Conservation (phyloP, 371 early-diverging fungal genomes). For the Lichtheimia corymbifera region DNA sequence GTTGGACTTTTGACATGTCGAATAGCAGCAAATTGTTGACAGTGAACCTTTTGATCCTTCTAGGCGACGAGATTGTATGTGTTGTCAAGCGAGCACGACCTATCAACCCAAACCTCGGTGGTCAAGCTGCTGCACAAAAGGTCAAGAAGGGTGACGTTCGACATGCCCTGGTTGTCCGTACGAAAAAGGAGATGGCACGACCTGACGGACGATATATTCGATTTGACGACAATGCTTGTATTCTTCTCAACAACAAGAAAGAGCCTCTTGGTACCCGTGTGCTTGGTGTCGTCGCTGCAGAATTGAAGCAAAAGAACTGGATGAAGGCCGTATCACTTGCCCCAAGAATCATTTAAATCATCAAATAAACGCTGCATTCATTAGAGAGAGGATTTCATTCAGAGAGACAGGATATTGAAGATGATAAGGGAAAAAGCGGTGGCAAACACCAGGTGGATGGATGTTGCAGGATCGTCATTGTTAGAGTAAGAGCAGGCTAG, state of each 20-base stretch:
- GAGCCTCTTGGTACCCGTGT: conserved; percentile 95
- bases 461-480: too few relatives aligned
- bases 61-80: conserved; percentile 96
- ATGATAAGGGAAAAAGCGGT: too few relatives aligned
- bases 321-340: conserved; percentile 93
- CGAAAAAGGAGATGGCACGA: conserved; percentile 87
- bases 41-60: too few relatives aligned
- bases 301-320: conserved; percentile 93
- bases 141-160: conserved; percentile 96
- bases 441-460: too few relatives aligned
- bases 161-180: conserved; percentile 91
- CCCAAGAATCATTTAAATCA: conserved; percentile 82
- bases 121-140: conserved; percentile 65
- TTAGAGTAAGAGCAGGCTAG: too few relatives aligned
- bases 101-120: conserved; percentile 55
- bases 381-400: too few relatives aligned
- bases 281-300: conserved; percentile 88
- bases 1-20: not conserved
- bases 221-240: conserved; percentile 97
- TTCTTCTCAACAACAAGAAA: conserved; percentile 91
- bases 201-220: conserved; percentile 92
- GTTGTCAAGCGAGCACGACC: conserved; percentile 93
- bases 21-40: too few relatives aligned
- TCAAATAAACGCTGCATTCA: too few relatives aligned
- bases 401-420: too few relatives aligned